Evolutionary conservation across 2,329 filamentous ascomycete species (phyloP).

Genomic region (Tolypocladium album): DNA sequence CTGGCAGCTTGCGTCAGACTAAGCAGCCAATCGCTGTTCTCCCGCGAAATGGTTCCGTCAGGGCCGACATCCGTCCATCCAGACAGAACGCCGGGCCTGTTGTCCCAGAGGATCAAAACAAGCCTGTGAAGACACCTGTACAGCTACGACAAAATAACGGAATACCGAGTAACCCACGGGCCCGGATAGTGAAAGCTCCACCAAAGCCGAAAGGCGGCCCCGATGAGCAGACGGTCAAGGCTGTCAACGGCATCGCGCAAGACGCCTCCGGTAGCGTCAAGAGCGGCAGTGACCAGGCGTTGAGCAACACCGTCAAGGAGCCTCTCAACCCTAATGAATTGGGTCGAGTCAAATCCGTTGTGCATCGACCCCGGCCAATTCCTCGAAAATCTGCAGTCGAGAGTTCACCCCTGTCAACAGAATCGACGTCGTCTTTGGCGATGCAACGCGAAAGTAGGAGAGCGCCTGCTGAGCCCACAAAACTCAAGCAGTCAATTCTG

Average conservation of each 20-base stretch:
- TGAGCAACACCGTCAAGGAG: slow-evolving; percentile 13
- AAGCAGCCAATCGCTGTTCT: slow-evolving; percentile 11
- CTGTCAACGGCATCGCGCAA: slow-evolving; percentile 45
- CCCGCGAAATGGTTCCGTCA: slow-evolving; percentile 19
- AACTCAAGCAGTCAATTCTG: neutral
- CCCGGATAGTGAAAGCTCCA: slow-evolving; percentile 20
- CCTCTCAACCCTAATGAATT: neutral
- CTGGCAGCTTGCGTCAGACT: neutral
- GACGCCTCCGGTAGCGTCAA: slow-evolving; percentile 38
- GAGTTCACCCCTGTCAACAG: neutral
- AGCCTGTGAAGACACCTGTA: slow-evolving; percentile 22
- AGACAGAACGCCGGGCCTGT: slow-evolving; percentile 11
- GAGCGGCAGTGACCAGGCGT: slow-evolving; percentile 35
- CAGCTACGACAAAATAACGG: slow-evolving; percentile 34
- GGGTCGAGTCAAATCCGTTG: slow-evolving; percentile 24
- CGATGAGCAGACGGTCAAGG: slow-evolving; percentile 39
- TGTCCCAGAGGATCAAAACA: slow-evolving; percentile 6
- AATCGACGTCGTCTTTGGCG: neutral
- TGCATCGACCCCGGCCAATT: slow-evolving; percentile 46
- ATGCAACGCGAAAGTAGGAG: neutral
- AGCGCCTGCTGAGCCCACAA: neutral
- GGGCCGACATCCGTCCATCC: slow-evolving; percentile 19
- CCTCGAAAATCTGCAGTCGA: slow-evolving; percentile 27
- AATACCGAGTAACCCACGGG: slow-evolving; percentile 36
- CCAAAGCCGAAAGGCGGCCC: slow-evolving; percentile 13